Evolutionary conservation across 345 rosid genomes (phyloP), one percentile per base, ranked within the genome.

Genomic region (Salix viminalis): DNA sequence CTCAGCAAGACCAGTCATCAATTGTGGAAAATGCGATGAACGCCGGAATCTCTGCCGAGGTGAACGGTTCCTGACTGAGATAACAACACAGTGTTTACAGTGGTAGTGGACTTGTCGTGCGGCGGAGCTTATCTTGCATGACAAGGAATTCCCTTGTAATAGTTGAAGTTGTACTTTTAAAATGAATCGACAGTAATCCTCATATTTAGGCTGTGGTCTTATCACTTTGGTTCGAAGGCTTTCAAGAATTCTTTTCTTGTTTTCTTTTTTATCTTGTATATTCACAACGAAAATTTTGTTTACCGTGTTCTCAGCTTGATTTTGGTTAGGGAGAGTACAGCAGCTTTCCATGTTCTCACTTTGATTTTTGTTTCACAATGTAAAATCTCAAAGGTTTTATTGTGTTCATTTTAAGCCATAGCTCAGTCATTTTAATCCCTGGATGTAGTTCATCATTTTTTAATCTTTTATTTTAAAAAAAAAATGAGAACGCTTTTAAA

Each of bases 1-100:
- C 78, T 54, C 79, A 65, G 23, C 79, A 74, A 32, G 87, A 88
- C 41, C 76, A 75, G n/a, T 68, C 71, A 16, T 36, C 70, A 4
- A 19, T 21, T 48, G 23, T 4, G 60, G 80, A 81, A 66, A 70
- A 58, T 65, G 37, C 77, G 42, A 67, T 64, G 42, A 12, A 74
- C 21, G 32, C 34, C 4, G 68, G 5, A 28, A 26, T 65, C 39
- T 78, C 74, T 7, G 24, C 41, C 12, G 83, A 72, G 65, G 52
- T 24, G 37, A 52, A 23, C 11, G 28, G 42, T 26, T 75, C 80
- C 32, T 58, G 70, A 48, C 19, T 5, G 37, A 50, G 19, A 6
- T 32, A 37, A 62, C 4, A 52, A 26, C 11, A 16, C 77, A 68
- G 32, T 70, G 52, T 5, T 61, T 13, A 42, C 14, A 62, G 19